Evolutionary conservation across 495 filamentous ascomycete genomes (phyloP).

Genomic region (Xylaria scruposa): DNA sequence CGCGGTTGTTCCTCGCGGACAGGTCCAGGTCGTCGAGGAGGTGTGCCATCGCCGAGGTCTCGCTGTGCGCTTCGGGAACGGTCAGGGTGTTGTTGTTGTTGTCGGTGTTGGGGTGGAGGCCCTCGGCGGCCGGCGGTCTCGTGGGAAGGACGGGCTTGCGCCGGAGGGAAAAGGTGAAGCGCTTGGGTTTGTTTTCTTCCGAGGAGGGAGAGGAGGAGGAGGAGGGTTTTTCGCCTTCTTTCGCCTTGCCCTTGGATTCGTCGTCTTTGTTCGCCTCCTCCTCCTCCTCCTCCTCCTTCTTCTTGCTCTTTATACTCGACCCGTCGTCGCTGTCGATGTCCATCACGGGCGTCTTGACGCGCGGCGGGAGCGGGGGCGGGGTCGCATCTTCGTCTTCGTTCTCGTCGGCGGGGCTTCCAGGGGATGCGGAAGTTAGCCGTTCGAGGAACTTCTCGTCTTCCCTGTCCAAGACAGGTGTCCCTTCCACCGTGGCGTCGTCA

Average conservation of each 20-base stretch:
- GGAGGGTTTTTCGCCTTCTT: conserved; percentile 22
- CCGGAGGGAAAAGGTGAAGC: conserved; percentile 46
- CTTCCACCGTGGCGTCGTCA: conserved; percentile 23
- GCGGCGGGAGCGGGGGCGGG: conserved; percentile 49
- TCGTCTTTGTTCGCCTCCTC: background rate
- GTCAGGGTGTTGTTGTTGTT: conserved; percentile 28
- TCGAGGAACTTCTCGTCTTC: conserved; percentile 55
- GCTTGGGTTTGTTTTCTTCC: conserved; percentile 43
- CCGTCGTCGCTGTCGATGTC: conserved; percentile 47
- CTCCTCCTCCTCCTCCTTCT: background rate
- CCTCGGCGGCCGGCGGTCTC: conserved; percentile 10
- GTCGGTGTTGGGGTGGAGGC: conserved; percentile 26
- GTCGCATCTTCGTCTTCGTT: conserved; percentile 44
- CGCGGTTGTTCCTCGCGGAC: conserved; percentile 73
- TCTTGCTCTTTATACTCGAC: conserved; percentile 38
- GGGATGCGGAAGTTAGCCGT: conserved; percentile 42
- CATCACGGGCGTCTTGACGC: conserved; percentile 52
- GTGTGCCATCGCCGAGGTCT: conserved; percentile 75
- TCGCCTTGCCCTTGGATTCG: conserved; percentile 27
- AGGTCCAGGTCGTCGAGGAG: conserved; percentile 83
- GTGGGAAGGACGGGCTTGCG: conserved; percentile 31
- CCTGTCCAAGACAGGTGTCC: conserved; percentile 46
- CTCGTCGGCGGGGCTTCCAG: conserved; percentile 23
- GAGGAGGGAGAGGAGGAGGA: no score
- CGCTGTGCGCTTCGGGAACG: conserved; percentile 50